Base-by-base conservation (phyloP, 768 basidiomycete genomes). In the Mrakia hoshinonis region DNA sequence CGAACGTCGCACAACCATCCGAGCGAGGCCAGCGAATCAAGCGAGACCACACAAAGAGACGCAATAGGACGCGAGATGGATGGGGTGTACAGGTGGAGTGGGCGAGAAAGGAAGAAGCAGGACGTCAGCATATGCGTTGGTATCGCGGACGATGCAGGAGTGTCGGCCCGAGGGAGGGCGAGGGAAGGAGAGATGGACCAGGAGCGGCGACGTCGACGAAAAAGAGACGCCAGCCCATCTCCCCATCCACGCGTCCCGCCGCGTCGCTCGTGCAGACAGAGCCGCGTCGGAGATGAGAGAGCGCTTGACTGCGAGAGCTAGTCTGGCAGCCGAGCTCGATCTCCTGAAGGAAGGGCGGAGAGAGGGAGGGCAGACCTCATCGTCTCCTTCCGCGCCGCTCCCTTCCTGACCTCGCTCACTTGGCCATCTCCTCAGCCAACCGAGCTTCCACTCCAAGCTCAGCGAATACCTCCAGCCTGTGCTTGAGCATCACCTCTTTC, bases 111-210 rank as follows among this genome's bases (percentile, higher is more conserved):
- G 36, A 12, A 3, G 58, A 31, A 61, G 15, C 2, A 38, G n/a
- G 34, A 36, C 12, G 34, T 10, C 31, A 6, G 22, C 9, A 22
- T 18, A 29, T 34, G 58, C 36, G 22, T 34, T 24, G n/a, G 11
- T 24, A 43, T 11, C 20, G 24, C 24, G 13, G 39, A 6, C 15
- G 5, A 2, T 26, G 62, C 7, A 39, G 26, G 34, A 38, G 62
- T 26, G 62, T 43, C 39, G 46, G 62, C 12, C 46, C 39, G 39
- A 48, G 10, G n/a, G 39, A n/a, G 43, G 13, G 26, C 7, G 38
- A 15, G 31, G 58, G 31, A 34, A 24, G 62, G 38, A 26, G 62
- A 64, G 39, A 64, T 64, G 62, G 62, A 39, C 20, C 29, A 61
- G 61, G 36, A 18, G 34, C 29, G 55, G 36, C 31, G 58, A 61